Conservation (phyloP, 352 stramenopile genomes). For the Pythium monospermum region DNA sequence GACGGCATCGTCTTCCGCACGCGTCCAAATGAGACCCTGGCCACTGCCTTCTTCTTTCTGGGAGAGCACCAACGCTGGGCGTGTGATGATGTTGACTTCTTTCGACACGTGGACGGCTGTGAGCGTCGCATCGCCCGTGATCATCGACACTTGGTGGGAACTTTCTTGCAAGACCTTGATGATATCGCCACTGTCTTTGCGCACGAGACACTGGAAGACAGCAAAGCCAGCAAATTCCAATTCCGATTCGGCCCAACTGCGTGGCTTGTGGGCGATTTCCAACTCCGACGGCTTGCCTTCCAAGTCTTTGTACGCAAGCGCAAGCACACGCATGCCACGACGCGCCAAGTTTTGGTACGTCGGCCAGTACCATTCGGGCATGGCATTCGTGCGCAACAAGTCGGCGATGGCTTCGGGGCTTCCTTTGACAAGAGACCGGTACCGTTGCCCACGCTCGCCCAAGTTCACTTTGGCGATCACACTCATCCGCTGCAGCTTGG, state of each 20-base stretch:
- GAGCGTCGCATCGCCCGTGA: conserved; percentile 97
- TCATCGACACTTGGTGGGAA: conserved; percentile 96
- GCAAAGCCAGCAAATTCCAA: conserved; percentile 95
- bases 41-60: conserved; percentile 29
- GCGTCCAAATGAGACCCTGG: conserved; percentile 71
- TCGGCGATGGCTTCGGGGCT: conserved; percentile 92
- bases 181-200: conserved; percentile 95
- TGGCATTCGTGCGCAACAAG: conserved; percentile 73
- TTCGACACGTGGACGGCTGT: conserved; percentile 97
- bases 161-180: conserved; percentile 91
- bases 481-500: conserved; percentile 96
- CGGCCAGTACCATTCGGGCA: conserved; percentile 89
- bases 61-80: conserved; percentile 66
- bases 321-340: conserved; percentile 90
- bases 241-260: conserved; percentile 90
- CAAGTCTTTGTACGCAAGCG: conserved; percentile 94
- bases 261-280: conserved; percentile 76
- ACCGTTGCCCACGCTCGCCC: conserved; percentile 54
- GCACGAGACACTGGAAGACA: conserved; percentile 86
- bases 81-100: conserved; percentile 92
- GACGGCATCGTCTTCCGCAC: conserved; percentile 62
- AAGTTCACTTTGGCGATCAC: conserved; percentile 90
- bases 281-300: conserved; percentile 58
- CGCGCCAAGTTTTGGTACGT: conserved; percentile 83
- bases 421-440: conserved; percentile 95